phyloP scores from a whole-genome alignment of 2,329 filamentous ascomycete species.

The Pyricularia grisea region DNA sequence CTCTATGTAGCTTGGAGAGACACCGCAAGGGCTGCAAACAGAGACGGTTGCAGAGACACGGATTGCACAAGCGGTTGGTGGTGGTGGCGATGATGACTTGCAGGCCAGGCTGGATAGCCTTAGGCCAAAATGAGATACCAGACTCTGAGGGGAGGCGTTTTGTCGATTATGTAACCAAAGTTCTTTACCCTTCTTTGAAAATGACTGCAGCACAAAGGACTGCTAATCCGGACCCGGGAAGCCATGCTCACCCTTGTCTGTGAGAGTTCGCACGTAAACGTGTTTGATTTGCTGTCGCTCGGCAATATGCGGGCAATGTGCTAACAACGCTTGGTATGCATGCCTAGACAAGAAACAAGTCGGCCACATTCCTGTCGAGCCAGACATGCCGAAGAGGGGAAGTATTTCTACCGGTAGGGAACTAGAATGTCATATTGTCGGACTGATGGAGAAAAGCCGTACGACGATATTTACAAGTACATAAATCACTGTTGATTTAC shows the following conservation, averaged over 20 bases:
- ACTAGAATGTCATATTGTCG: background rate
- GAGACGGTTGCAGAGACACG: constrained; percentile 62
- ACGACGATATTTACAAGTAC: too few relatives aligned
- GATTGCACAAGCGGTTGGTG: constrained; percentile 78
- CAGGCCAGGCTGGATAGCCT: constrained; percentile 89
- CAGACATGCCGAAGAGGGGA: background rate
- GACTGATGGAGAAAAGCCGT: too few relatives aligned
- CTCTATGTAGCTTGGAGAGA: constrained; percentile 69
- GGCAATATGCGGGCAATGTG: background rate
- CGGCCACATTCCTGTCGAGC: background rate
- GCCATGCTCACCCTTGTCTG: background rate
- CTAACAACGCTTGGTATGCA: background rate
- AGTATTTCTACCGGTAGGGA: background rate
- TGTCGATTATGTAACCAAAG: constrained; percentile 24
- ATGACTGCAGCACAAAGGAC: background rate
- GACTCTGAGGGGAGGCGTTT: constrained; percentile 11
- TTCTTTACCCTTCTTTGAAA: background rate
- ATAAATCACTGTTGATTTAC: too few relatives aligned
- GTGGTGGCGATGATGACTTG: constrained; percentile 74
- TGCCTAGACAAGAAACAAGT: background rate
- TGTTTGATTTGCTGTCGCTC: background rate
- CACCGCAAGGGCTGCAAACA: constrained; percentile 74
- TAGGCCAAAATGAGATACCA: constrained; percentile 23
- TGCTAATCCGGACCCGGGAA: background rate
- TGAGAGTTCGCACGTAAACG: background rate